Conservation (phyloP, 805 yeast species). For the Spathaspora passalidarum region DNA sequence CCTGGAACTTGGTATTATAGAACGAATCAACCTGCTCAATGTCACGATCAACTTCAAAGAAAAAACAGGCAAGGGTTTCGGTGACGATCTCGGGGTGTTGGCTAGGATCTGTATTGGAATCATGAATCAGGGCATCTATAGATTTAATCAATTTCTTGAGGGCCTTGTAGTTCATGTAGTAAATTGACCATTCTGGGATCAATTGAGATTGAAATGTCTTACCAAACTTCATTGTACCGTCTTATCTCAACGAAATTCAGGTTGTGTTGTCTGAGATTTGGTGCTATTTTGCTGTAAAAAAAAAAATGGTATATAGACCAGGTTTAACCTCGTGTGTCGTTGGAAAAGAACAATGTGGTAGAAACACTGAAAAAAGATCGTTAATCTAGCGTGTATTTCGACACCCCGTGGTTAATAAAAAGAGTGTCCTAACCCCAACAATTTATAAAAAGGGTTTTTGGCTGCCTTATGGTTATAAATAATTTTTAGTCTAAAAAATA, state of each 20-base stretch:
- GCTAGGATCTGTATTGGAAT: constrained; percentile 21
- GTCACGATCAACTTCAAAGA: constrained; percentile 74
- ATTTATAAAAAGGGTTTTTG: too few relatives aligned
- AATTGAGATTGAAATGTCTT: constrained; percentile 78
- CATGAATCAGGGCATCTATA: constrained; percentile 33
- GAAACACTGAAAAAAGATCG: too few relatives aligned
- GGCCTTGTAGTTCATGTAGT: constrained; percentile 81
- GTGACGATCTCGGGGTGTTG: constrained; percentile 29
- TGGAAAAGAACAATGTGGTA: too few relatives aligned
- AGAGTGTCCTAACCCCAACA: too few relatives aligned
- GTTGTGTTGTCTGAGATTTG: background rate
- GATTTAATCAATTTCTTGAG: constrained; percentile 77
- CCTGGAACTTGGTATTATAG: constrained; percentile 68
- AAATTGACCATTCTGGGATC: constrained; percentile 88
- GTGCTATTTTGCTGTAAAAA: too few relatives aligned
- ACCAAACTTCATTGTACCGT: constrained; percentile 65
- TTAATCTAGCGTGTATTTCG: too few relatives aligned
- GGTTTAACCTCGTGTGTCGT: background rate
- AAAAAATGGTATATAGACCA: background rate
- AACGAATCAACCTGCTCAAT: constrained; percentile 79
- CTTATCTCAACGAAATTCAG: background rate
- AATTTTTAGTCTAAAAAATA: too few relatives aligned
- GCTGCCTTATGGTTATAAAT: too few relatives aligned
- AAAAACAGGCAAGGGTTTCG: constrained; percentile 59
- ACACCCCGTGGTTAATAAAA: too few relatives aligned